phyloP scores from a whole-genome alignment of 2,329 filamentous ascomycete species.

The Paecilomyces sp. region DNA sequence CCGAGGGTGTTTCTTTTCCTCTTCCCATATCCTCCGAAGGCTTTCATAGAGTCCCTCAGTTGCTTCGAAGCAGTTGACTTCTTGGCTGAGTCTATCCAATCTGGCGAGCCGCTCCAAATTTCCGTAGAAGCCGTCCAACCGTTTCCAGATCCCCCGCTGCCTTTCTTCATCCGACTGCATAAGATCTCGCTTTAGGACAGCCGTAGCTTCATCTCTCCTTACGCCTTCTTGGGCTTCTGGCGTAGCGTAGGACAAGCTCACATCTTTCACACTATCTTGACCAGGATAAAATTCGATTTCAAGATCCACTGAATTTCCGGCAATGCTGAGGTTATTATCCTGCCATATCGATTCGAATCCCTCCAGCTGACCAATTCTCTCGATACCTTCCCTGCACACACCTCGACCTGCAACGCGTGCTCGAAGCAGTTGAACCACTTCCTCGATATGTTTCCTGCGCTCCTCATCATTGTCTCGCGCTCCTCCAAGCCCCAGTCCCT shows the following conservation, averaged over 20 bases:
- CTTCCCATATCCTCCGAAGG: conserved; percentile 36
- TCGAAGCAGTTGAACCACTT: conserved; percentile 34
- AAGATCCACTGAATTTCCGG: conserved; percentile 39
- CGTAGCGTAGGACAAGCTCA: conserved; percentile 37
- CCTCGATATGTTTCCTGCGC: conserved; percentile 31
- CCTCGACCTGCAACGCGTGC: conserved; percentile 35
- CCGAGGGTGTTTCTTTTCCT: conserved; percentile 27
- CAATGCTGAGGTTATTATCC: conserved; percentile 39
- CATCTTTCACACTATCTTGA: conserved; percentile 34
- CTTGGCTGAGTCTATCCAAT: conserved; percentile 36
- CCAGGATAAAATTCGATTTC: conserved; percentile 38
- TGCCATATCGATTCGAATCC: conserved; percentile 42
- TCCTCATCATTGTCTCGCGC: conserved; percentile 36
- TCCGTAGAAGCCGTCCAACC: conserved; percentile 31
- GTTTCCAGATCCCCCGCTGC: conserved; percentile 27
- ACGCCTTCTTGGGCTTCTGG: conserved; percentile 33
- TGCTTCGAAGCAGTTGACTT: conserved; percentile 41
- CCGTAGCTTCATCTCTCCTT: conserved; percentile 35
- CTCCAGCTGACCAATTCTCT: conserved; percentile 35
- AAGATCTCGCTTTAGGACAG: conserved; percentile 34
- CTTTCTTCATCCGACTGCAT: conserved; percentile 24
- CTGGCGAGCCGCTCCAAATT: conserved; percentile 39
- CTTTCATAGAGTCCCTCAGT: conserved; percentile 37
- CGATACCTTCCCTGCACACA: conserved; percentile 36
- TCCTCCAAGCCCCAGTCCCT: conserved; percentile 27